These are phyloP conservation scores for Dryas octopetala DNA, from an alignment of 306 rosid genomes.

Conservation along the genomic window DNA sequence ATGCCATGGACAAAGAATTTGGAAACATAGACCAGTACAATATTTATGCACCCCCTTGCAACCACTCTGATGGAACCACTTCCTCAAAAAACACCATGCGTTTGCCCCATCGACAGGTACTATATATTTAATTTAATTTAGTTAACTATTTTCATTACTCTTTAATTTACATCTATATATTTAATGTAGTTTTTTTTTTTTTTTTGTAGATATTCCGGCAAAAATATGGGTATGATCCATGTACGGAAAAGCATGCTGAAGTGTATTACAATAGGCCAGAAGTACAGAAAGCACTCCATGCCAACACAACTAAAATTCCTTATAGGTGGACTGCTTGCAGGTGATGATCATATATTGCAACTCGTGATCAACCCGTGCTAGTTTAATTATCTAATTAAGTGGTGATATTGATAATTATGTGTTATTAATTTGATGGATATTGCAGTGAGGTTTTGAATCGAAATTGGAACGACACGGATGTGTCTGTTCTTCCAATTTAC, in stretches of 20 bases:
- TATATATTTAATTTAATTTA: background rate
- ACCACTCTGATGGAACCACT: constrained; percentile 66
- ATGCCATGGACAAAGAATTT: constrained; percentile 93
- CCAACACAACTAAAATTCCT: constrained; percentile 71
- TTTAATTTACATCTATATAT: background rate
- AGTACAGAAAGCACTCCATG: constrained; percentile 93
- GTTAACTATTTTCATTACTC: background rate
- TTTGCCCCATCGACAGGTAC: constrained; percentile 69
- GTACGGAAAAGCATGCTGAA: constrained; percentile 94
- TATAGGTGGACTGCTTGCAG: constrained; percentile 98
- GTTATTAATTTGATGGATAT: background rate
- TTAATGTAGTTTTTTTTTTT: background rate
- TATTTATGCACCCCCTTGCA: constrained; percentile 92
- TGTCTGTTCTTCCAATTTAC: constrained; percentile 84
- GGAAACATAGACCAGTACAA: constrained; percentile 97
- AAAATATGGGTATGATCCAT: constrained; percentile 84
- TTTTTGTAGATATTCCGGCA: constrained; percentile 44
- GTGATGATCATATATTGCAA: constrained; percentile 24
- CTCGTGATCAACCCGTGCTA: too few relatives aligned
- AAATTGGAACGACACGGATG: constrained; percentile 94
- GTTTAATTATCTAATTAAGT: too few relatives aligned
- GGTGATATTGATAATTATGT: too few relatives aligned
- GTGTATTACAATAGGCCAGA: constrained; percentile 80
- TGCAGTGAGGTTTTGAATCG: constrained; percentile 86
- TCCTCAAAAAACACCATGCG: constrained; percentile 47